Base-by-base conservation (phyloP, 768 basidiomycete species). In the Agrocybe chaxingu region DNA sequence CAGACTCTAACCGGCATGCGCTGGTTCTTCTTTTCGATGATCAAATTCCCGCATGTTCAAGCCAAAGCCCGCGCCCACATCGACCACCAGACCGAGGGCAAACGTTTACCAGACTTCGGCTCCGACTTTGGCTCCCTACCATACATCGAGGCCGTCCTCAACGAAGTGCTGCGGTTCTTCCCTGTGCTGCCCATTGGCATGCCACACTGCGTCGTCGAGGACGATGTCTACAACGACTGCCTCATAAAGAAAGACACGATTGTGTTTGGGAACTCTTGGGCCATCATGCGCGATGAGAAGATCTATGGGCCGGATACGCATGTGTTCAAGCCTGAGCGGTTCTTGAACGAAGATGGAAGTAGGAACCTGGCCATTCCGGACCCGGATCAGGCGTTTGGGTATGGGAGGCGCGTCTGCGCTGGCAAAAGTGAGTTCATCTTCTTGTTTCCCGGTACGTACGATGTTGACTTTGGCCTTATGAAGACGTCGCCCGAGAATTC, bases 41-140 rank as follows among this genome's bases (percentile, higher is more conserved):
- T 64, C 4, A 45, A 67, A 5, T 51, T 73, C 45, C 76, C 74
- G 1, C 70, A 72, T 1, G 63, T 67, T 1, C 70, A 72, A 56
- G 58, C 52, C 44, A 64, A 63, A 18, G 74, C 71, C 1, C 74
- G 76, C 41, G 54, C 52, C 7, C 76, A 76, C 41, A 61, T 78
- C 10, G 73, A 77, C 33, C 41, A 24, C 24, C 24, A 45, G 0
- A 57, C 72, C 8, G 70, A 69, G 6, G 45, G 44, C 8, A 59
- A 62, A 19, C 63, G 71, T 0, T 57, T 76, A 7, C 71, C 72
- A 2, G 65, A 54, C 0, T 47, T 68, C 11, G 66, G 62, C 24
- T 24, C 24, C 2, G 73, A 77, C 46, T 55, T 56, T 1, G 53
- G 59, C 6, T 48, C 54, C 0, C 50, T 75, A 11, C 71, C 70